Percentiles rank a stretch among this genome's conserved stretches.
phyloP scores from a whole-genome alignment of 2,329 filamentous ascomycete species.

The Aspergillus latus region DNA sequence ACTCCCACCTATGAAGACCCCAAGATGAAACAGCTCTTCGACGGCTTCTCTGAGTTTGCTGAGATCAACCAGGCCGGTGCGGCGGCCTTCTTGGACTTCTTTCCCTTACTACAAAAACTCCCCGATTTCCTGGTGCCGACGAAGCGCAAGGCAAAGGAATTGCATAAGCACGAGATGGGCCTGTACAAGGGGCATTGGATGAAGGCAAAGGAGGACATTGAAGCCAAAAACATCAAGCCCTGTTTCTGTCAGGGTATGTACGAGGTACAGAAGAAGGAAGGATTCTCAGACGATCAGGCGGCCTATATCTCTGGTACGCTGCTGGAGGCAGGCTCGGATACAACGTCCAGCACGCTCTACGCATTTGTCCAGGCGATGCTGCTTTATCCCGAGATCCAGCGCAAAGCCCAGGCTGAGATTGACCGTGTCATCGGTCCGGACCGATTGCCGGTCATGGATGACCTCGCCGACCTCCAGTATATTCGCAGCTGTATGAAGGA shows the following conservation, averaged over 20 bases:
- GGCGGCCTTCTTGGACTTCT: slow-evolving; percentile 49
- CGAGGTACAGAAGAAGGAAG: slow-evolving; percentile 32
- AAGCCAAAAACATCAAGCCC: slow-evolving; percentile 29
- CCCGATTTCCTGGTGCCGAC: slow-evolving; percentile 44
- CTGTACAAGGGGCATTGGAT: slow-evolving; percentile 47
- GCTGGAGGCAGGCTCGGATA: slow-evolving; percentile 52
- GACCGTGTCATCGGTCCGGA: slow-evolving; percentile 51
- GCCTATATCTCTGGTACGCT: slow-evolving; percentile 33
- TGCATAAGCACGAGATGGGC: slow-evolving; percentile 47
- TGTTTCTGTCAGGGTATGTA: slow-evolving; percentile 30
- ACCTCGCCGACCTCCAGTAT: slow-evolving; percentile 32
- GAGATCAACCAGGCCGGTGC: slow-evolving; percentile 44
- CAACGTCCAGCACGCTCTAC: slow-evolving; percentile 50
- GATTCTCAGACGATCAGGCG: slow-evolving; percentile 36
- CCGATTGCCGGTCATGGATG: slow-evolving; percentile 49
- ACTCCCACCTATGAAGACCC: slow-evolving; percentile 43
- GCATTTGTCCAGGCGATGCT: slow-evolving; percentile 52
- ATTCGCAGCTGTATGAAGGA: slow-evolving; percentile 57
- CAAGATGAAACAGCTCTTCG: slow-evolving; percentile 46
- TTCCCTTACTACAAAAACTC: slow-evolving; percentile 47
- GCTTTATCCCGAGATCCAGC: slow-evolving; percentile 47
- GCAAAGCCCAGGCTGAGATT: slow-evolving; percentile 30
- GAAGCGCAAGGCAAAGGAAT: slow-evolving; percentile 41
- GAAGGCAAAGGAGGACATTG: slow-evolving; percentile 38
- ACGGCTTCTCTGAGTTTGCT: slow-evolving; percentile 39